phyloP scores from a whole-genome alignment of 805 yeast species.

The Candida germanica region DNA sequence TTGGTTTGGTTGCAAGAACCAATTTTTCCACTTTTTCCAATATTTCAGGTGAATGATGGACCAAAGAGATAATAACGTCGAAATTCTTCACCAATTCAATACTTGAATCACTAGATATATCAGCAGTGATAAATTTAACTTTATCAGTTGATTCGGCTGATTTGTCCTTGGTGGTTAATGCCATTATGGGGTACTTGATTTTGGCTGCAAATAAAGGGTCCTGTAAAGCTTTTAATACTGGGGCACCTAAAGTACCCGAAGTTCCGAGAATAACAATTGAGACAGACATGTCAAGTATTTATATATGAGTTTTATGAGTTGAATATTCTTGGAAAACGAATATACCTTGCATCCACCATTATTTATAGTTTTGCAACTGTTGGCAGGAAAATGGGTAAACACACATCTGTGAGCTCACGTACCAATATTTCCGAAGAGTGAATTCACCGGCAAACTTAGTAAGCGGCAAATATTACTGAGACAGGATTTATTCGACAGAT shows the following conservation, averaged over 20 bases:
- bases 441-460: too few species aligned
- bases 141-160: constrained; percentile 25
- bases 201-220: constrained; percentile 41
- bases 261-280: constrained; percentile 52
- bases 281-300: too few species aligned
- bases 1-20: constrained; percentile 41
- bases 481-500: too few species aligned
- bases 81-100: constrained; percentile 40
- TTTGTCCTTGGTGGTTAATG: constrained; percentile 44
- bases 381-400: too few species aligned
- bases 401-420: too few species aligned
- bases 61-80: constrained; percentile 51
- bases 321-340: too few species aligned
- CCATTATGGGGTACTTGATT: constrained; percentile 46
- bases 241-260: constrained; percentile 51
- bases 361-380: too few species aligned
- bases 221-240: constrained; percentile 45
- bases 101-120: constrained; percentile 19
- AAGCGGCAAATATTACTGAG: too few species aligned
- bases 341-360: too few species aligned
- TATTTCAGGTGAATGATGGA: constrained; percentile 26
- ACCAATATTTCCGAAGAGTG: too few species aligned
- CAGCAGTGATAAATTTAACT: constrained; percentile 39
- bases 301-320: too few species aligned
- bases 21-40: constrained; percentile 37